Evolutionary conservation across 108 stramenopile species (phyloP), one percentile per base, ranked within the genome.

Genomic region (Cyclotella cryptica): DNA sequence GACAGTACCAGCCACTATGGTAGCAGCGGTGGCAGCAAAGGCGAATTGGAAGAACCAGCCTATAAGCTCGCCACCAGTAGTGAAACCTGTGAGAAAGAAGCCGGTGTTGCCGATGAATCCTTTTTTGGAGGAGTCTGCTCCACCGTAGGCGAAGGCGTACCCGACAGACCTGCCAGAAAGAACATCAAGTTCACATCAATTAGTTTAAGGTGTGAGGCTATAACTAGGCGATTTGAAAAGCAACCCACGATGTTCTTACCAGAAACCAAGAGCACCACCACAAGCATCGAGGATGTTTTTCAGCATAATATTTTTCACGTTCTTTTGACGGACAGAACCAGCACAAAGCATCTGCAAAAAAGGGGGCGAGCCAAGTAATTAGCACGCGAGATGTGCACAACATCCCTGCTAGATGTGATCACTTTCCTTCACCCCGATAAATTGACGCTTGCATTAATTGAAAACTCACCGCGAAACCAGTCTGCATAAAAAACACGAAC

Each of bases 31-130:
- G 66, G 92, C 86, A 57, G 92, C 89, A 84, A 85, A 81, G 74
- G 92, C 81, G 89, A 93, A 89, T 86, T 90, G 82, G 84, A 91
- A 80, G 86, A 93, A 68, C 90, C 91, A 86, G 79, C 77, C 69
- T 87, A 96, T 71, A 64, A 87, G 75, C 52, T 51, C 88, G 15
- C 59, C 24, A 18, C 61, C 76, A 10, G 15, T 26, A 0, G 45
- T 40, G 29, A 73, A 22, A 27, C 54, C 71, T 12, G 19, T 13
- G n/a, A 78, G 79, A 43, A 79, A 76, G 64, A 81, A 84, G 64
- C 54, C 70, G 12, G 69, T 29, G 51, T 59, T 77, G n/a, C 83
- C 79, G 69, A 77, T 73, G 61, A 82, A 84, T 11, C 53, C 54
- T n/a, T 70, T 69, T 29, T 60, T 78, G 30, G 41, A 18, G 29